phyloP scores from a whole-genome alignment of 2,329 filamentous ascomycete genomes.

The Calonectria crousiana region DNA sequence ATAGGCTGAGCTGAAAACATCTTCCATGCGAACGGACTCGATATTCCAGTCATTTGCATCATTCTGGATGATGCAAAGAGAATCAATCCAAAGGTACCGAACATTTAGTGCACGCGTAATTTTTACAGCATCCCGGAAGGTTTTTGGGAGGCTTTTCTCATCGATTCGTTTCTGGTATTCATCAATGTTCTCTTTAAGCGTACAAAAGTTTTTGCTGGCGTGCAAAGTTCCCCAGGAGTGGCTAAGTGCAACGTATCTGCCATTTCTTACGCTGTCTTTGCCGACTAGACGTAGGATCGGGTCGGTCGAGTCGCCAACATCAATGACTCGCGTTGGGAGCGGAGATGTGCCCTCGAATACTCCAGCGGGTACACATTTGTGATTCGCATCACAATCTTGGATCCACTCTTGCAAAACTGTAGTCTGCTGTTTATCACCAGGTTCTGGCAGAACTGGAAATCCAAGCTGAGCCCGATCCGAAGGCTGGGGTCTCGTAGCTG shows the following conservation, averaged over 20 bases:
- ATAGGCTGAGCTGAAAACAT: neutral
- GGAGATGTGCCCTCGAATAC: neutral
- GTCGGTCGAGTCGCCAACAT: neutral
- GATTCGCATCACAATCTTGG: neutral
- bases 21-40: neutral
- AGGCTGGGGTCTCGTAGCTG: neutral
- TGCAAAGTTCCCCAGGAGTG: neutral
- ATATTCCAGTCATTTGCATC: neutral
- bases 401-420: neutral
- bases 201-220: neutral
- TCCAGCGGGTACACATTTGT: neutral
- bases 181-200: neutral
- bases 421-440: neutral
- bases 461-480: neutral
- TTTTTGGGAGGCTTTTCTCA: neutral
- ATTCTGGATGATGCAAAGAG: neutral
- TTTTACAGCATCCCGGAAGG: neutral
- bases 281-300: neutral
- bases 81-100: neutral
- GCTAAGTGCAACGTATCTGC: neutral
- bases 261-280: neutral
- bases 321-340: neutral
- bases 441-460: neutral
- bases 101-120: neutral
- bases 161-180: neutral